phyloP scores from a whole-genome alignment of 305 asterid genomes.

The Withania somnifera region DNA sequence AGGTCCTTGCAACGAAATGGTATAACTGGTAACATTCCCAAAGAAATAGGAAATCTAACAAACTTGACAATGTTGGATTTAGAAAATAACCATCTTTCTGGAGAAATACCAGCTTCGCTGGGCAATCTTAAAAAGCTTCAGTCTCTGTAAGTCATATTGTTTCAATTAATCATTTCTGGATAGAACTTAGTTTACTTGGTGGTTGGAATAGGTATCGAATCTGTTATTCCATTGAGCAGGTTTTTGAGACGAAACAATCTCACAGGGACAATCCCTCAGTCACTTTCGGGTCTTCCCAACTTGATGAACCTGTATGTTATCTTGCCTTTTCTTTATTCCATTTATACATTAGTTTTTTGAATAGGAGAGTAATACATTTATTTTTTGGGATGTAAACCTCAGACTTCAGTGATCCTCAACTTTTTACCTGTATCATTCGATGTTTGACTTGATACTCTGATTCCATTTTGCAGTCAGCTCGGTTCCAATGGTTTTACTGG shows the following conservation, averaged over 20 bases:
- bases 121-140: conserved; percentile 70
- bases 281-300: conserved; percentile 49
- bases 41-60: conserved; percentile 60
- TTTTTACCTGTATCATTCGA: neutral
- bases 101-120: conserved; percentile 76
- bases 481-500: conserved; percentile 67
- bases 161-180: neutral
- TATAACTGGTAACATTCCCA: conserved; percentile 72
- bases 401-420: neutral
- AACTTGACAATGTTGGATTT: conserved; percentile 84
- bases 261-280: conserved; percentile 62
- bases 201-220: neutral
- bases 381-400: neutral
- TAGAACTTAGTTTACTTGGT: neutral
- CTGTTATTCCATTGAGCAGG: conserved; percentile 27
- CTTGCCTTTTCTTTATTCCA: neutral
- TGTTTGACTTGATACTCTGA: conserved; percentile 9
- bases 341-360: neutral
- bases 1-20: conserved; percentile 83
- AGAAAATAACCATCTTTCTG: conserved; percentile 55
- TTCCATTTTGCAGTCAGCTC: conserved; percentile 56
- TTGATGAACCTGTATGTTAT: conserved; percentile 50
- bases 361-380: neutral
- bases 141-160: conserved; percentile 47
- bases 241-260: conserved; percentile 64